Evolutionary conservation across 2,329 filamentous ascomycete genomes (phyloP).

Genomic region (Zymoseptoria tritici): DNA sequence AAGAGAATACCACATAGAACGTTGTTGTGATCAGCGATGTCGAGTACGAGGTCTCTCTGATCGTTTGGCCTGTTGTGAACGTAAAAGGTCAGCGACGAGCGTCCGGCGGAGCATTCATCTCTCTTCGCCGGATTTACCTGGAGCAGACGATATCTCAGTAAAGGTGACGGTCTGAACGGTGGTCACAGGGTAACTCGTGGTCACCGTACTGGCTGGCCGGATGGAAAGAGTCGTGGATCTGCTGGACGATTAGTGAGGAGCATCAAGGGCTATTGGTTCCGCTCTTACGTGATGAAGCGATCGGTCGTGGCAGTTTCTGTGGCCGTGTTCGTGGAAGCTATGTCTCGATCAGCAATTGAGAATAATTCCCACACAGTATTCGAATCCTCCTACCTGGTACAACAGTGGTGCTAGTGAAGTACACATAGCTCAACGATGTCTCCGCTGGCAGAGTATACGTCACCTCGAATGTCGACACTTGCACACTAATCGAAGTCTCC

Average conservation of each 20-base stretch:
- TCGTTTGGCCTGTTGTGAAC: background rate
- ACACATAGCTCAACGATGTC: background rate
- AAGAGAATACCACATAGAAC: background rate
- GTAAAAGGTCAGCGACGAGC: background rate
- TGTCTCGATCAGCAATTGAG: background rate
- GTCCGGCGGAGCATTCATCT: background rate
- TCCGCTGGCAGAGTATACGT: background rate
- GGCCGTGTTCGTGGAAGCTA: background rate
- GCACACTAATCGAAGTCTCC: background rate
- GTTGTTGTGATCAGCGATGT: background rate
- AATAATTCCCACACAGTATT: background rate
- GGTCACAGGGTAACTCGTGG: background rate
- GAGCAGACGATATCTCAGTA: background rate
- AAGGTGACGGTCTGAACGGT: background rate
- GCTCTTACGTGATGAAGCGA: background rate
- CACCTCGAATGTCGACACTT: background rate
- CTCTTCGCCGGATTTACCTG: background rate
- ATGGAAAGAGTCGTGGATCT: background rate
- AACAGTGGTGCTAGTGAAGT: background rate
- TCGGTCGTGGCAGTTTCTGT: background rate
- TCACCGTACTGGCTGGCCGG: background rate
- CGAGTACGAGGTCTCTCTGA: background rate
- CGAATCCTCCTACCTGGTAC: background rate
- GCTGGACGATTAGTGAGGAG: background rate
- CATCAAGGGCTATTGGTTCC: background rate